Evolutionary conservation across 192 early-diverging fungal species (phyloP), one percentile per base, ranked within the genome.

Genomic region (Coemansia sp.): DNA sequence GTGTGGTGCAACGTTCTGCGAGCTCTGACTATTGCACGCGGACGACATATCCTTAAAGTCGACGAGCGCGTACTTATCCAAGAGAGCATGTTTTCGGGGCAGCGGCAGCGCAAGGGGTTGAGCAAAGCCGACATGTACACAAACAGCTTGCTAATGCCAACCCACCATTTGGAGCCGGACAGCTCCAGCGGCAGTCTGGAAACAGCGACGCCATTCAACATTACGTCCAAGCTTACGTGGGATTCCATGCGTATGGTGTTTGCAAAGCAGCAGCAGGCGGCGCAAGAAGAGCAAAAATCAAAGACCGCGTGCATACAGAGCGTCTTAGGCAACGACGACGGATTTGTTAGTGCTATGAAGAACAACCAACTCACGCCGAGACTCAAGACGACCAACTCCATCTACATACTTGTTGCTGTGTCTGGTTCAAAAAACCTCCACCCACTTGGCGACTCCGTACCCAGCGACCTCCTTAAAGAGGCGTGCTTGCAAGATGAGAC

Each of bases 81-180:
- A n/a, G 79, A 82, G 51, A 76, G 74, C 69, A 76, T 76, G 79
- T 82, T 82, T 66, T 69, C 79, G 5, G 79, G 79, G 0, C 71
- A 74, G 63, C 70, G 79, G 0, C 79, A 82, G 44, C 68, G 75
- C 39, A 69, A 62, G 11, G 79, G 79, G 0, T 46, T 76, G 63
- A 76, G 60, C 70, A 82, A 66, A 41, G 79, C 76, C 11, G 79
- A 82, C 59, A 62, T 65, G 17, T 82, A 76, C 41, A 25, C 76
- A 57, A 15, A 23, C n/a, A 38, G 67, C 7, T 51, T 82, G 36
- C 39, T 66, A n/a, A 19, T 53, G 15, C 71, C 71, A 7, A 44
- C 36, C 0, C 73, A 67, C 31, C 69, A 82, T 44, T 25, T 76
- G 57, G 42, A 69, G 15, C 14, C 36, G 14, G 32, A 53, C 12